phyloP scores from a whole-genome alignment of 1,139 yeast genomes.

The Magnusiomyces magnusii region DNA sequence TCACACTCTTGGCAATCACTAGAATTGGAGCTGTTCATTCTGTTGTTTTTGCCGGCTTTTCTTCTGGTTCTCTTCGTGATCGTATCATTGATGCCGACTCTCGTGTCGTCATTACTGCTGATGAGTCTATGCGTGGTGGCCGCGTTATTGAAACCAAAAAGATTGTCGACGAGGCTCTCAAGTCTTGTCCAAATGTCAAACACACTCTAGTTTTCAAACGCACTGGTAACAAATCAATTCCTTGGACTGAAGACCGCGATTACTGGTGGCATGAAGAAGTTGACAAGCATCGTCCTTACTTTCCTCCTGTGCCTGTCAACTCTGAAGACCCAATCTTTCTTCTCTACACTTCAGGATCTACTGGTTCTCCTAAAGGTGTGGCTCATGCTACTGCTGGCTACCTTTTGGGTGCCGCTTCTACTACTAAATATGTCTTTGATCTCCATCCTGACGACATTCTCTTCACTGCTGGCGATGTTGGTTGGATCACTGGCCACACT shows the following conservation, averaged over 20 bases:
- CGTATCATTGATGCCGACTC: conserved; percentile 70
- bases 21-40: conserved; percentile 80
- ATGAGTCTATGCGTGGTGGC: conserved; percentile 77
- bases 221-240: conserved; percentile 62
- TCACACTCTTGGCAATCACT: conserved; percentile 63
- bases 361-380: conserved; percentile 64
- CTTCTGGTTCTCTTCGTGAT: conserved; percentile 66
- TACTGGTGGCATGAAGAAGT: conserved; percentile 78
- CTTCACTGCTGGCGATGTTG: conserved; percentile 83
- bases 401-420: conserved; percentile 58
- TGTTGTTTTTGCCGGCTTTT: conserved; percentile 79
- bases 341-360: conserved; percentile 61
- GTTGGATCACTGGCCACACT: conserved; percentile 87
- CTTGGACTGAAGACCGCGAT: conserved; percentile 56
- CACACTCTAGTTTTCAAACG: conserved; percentile 67
- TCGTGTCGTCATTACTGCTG: conserved; percentile 65
- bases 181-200: conserved; percentile 57
- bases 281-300: conserved; percentile 55
- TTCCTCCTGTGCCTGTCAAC: conserved; percentile 51
- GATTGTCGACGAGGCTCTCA: conserved; percentile 74
- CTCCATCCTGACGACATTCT: conserved; percentile 62
- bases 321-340: conserved; percentile 58
- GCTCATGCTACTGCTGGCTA: conserved; percentile 77
- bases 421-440: conserved; percentile 71
- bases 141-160: conserved; percentile 75